Percentiles rank a stretch among this genome's conserved stretches.
phyloP scores from a whole-genome alignment of 495 filamentous ascomycete species.

The Opeltia flavorubescens region DNA sequence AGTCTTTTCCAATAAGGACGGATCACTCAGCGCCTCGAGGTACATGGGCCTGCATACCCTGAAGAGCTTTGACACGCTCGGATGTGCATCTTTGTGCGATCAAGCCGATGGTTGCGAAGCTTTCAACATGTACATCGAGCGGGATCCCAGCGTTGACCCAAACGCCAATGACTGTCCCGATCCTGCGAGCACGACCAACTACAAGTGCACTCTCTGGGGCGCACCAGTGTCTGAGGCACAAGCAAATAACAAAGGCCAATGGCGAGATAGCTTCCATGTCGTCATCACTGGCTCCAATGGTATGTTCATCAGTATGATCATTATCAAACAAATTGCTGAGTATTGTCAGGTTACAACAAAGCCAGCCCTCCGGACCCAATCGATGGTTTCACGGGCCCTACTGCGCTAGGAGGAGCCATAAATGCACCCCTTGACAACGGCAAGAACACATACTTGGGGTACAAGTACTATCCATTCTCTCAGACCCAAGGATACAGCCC shows the following conservation, averaged over 20 bases:
- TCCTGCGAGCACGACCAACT: constrained; percentile 33
- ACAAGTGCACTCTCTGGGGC: constrained; percentile 40
- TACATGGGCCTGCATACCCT: constrained; percentile 30
- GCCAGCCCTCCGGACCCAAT: constrained; percentile 17
- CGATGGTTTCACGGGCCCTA: constrained; percentile 18
- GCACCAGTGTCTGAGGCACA: constrained; percentile 16
- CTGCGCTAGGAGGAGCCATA: constrained; percentile 25
- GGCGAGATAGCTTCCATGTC: constrained; percentile 25
- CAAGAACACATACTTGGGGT: constrained; percentile 27
- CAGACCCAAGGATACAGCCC: constrained; percentile 21
- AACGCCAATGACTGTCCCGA: constrained; percentile 22
- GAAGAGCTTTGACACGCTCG: constrained; percentile 24
- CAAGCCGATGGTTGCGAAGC: constrained; percentile 20
- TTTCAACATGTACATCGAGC: constrained; percentile 36
- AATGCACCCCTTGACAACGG: constrained; percentile 20
- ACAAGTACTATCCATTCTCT: constrained; percentile 25
- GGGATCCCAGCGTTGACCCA: constrained; percentile 28
- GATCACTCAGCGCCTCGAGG: constrained; percentile 19
- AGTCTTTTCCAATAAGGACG: constrained; percentile 25
- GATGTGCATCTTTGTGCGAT: constrained; percentile 23
- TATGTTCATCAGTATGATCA: neutral
- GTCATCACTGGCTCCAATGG: constrained; percentile 31
- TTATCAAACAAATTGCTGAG: neutral
- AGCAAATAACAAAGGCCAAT: constrained; percentile 27
- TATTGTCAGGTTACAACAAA: constrained; percentile 19